Evolutionary conservation across 208 protist species (phyloP).

Genomic region (Acanthamoeba royreba): DNA sequence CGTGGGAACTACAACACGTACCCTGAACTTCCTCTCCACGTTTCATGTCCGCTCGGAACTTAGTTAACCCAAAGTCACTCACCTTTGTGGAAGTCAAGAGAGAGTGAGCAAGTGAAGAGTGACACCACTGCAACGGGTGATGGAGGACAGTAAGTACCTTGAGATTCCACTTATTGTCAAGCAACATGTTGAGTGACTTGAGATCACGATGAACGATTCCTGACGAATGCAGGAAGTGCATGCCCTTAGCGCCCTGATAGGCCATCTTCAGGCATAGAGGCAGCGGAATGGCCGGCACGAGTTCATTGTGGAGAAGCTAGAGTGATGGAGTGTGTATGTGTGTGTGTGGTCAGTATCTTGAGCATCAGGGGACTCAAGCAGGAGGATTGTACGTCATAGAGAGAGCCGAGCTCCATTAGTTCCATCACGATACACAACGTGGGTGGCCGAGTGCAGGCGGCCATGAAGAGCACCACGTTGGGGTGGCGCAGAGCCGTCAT

Average conservation of each 20-base stretch:
- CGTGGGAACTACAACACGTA: neutral
- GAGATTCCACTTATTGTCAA: conserved; percentile 39
- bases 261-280: neutral
- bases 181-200: conserved; percentile 33
- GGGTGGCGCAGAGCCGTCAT: neutral
- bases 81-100: neutral
- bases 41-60: neutral
- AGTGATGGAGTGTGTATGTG: too few species aligned
- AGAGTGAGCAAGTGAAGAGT: neutral
- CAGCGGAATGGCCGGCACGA: neutral
- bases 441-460: neutral
- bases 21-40: neutral
- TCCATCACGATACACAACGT: conserved; percentile 60
- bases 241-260: conserved; percentile 4
- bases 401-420: conserved; percentile 55
- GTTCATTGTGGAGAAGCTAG: conserved; percentile 4
- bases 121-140: neutral
- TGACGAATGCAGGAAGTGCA: conserved; percentile 28
- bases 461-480: conserved; percentile 31
- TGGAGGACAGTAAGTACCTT: neutral
- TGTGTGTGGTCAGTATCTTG: too few species aligned
- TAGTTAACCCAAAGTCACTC: neutral
- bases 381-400: conserved; percentile 65
- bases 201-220: neutral
- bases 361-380: neutral